A percentile compares a stretch with the other conserved stretches of the same genome.
Evolutionary conservation across 2,329 filamentous ascomycete genomes (phyloP).

Genomic region (Colletotrichum sp.): DNA sequence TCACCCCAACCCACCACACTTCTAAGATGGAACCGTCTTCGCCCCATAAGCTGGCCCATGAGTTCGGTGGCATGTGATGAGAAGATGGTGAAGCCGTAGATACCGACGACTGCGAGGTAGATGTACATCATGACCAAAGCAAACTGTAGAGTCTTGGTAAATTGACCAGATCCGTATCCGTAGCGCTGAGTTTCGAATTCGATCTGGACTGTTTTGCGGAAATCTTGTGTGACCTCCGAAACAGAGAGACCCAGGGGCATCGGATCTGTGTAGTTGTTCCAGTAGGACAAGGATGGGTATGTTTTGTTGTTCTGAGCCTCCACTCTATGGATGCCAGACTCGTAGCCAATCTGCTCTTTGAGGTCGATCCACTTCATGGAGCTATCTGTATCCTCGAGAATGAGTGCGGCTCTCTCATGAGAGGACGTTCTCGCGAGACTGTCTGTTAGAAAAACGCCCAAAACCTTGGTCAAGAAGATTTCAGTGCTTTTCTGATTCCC

Average conservation of each 20-base stretch:
- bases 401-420: not conserved
- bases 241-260: not conserved
- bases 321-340: not conserved
- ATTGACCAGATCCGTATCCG: conserved; percentile 2
- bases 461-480: not conserved
- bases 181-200: not conserved
- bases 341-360: not conserved
- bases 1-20: not conserved
- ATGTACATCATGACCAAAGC: not conserved
- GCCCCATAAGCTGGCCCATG: not conserved
- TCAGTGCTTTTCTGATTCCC: not conserved
- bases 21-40: not conserved
- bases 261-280: not conserved
- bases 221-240: not conserved
- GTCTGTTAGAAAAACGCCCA: not conserved
- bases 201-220: not conserved
- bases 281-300: not conserved
- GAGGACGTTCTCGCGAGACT: not conserved
- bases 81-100: not conserved
- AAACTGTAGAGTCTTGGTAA: not conserved
- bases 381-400: accelerated
- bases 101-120: not conserved
- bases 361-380: not conserved
- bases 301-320: not conserved
- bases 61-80: not conserved